Evolutionary conservation across 2,329 filamentous ascomycete species (phyloP), one percentile per base, ranked within the genome.

Genomic region (Aspergillus neotritici): DNA sequence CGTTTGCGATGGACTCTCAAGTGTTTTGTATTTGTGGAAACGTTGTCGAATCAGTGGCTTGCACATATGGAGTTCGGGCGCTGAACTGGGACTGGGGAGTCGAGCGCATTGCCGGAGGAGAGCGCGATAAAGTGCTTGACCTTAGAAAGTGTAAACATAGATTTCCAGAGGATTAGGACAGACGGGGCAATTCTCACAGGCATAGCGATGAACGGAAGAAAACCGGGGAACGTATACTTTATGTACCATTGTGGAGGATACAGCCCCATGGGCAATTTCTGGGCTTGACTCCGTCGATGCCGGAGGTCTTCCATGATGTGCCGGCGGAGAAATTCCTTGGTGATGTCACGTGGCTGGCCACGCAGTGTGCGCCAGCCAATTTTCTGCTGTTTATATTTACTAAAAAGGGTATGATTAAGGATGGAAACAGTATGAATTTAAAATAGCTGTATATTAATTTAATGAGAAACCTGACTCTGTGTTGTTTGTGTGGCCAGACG

Each of bases 61-160:
- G 40, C 55, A 57, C 33, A 52, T 54, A 37, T 34, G 39, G 15
- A 53, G 55, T 48, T 54, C 58, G 13, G 49, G 41, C 16, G 51
- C 47, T 14, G 42, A 52, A 21, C 38, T 39, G 13, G 57, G 53
- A 36, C 38, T 39, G n/a, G 57, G 53, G 36, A 68, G 47, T 46
- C 54, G 55, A 31, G 54, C 48, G 51, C 65, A 69, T 63, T 68
- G 66, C 51, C 64, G 63, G 39, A 73, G 63, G 39, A 73, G 67
- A 33, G 67, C 65, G 52, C 67, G 63, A 50, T 72, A 73, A 16
- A 73, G 65, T 31, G 69, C 64, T 49, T 70, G 54, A 48, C 69
- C 70, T 73, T 36, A 14, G 5, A 21, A 25, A 8, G 21, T 25
- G 21, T 25, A 25, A 25, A 9, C 21, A 25, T 25, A 25, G 21